Evolutionary conservation across 2,329 filamentous ascomycete species (phyloP), one percentile per base, ranked within the genome.

Genomic region (Ceratocystis destructans): DNA sequence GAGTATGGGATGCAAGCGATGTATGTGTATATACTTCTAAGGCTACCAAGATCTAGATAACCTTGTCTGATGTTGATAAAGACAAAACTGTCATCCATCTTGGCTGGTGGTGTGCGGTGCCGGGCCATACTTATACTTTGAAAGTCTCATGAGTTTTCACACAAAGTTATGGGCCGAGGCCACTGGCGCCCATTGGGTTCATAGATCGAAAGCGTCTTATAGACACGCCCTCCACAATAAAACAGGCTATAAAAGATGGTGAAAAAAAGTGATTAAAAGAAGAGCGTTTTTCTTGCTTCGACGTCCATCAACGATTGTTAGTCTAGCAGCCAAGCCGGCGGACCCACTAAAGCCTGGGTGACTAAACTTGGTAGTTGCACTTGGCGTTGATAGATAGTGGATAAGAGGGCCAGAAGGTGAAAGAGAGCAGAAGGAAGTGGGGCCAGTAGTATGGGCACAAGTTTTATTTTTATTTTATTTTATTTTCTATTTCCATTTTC

Each of bases 331-430:
- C 53, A 57, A 57, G 53, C 7, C 53, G 53, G 53, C 5, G 37
- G 37, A 57, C 64, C 64, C 64, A 65, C 64, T n/a, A 20, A 28
- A 28, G 22, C 53, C 25, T 17, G 53, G 53, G 53, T 22, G 37
- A 28, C 37, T 59, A 37, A 61, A 61, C 28, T 31, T 65, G 50
- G 31, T 44, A 44, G 53, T 33, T 41, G 33, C 33, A 61, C 64
- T 65, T 65, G 64, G 64, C 64, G 53, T 44, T 65, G 53, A 61
- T 65, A 65, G 53, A 61, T 65, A 65, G 53, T 50, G 31, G 25
- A 25, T 62, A 48, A 25, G 59, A 33, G 25, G 48, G 53, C 25
- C 31, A 33, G 53, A 17, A 12, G 33, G 31, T 12, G 31, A 28
- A 25, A 33, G 22, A 28, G 53, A 57, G 53, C 17, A 22, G 20